phyloP scores from a whole-genome alignment of 2,329 filamentous ascomycete species.

The Diaporthe caulivora region DNA sequence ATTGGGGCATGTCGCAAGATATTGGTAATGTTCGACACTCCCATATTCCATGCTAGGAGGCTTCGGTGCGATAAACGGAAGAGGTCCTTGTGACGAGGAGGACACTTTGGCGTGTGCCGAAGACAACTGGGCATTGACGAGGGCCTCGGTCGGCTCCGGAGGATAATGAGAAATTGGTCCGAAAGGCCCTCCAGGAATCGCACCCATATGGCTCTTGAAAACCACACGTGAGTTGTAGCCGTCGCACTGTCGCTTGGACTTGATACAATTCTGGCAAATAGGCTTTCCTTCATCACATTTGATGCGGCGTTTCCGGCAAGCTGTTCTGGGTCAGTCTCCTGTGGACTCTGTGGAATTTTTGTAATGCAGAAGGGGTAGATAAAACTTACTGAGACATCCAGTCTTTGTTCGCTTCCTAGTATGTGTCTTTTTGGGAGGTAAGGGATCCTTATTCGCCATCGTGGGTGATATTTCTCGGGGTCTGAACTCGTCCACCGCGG shows the following conservation, averaged over 20 bases:
- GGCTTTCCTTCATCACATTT: conserved; percentile 95
- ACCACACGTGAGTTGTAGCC: conserved; percentile 85
- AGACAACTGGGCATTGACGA: conserved; percentile 58
- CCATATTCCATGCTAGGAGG: conserved; percentile 55
- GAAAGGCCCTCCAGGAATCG: conserved; percentile 63
- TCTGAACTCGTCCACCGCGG: conserved; percentile 46
- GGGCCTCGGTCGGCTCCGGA: conserved; percentile 58
- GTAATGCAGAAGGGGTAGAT: background rate
- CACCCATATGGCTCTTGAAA: conserved; percentile 80
- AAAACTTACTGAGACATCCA: conserved; percentile 83
- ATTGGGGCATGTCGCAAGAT: conserved; percentile 49
- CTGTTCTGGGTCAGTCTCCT: conserved; percentile 56
- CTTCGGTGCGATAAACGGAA: conserved; percentile 65
- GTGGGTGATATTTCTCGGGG: conserved; percentile 49
- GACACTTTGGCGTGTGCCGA: conserved; percentile 54
- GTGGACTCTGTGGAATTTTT: background rate
- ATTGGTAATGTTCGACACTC: conserved; percentile 46
- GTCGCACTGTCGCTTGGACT: conserved; percentile 86
- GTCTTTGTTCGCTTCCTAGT: conserved; percentile 86
- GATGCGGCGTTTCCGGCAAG: conserved; percentile 93
- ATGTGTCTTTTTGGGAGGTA: conserved; percentile 60
- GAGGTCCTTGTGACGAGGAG: conserved; percentile 51
- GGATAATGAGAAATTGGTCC: conserved; percentile 58
- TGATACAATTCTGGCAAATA: conserved; percentile 86
- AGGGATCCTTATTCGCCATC: conserved; percentile 54